A percentile compares a stretch with the other conserved stretches of the same genome.
Conservation (phyloP, 2,329 filamentous ascomycete species). For the Harringtonia lauricola region DNA sequence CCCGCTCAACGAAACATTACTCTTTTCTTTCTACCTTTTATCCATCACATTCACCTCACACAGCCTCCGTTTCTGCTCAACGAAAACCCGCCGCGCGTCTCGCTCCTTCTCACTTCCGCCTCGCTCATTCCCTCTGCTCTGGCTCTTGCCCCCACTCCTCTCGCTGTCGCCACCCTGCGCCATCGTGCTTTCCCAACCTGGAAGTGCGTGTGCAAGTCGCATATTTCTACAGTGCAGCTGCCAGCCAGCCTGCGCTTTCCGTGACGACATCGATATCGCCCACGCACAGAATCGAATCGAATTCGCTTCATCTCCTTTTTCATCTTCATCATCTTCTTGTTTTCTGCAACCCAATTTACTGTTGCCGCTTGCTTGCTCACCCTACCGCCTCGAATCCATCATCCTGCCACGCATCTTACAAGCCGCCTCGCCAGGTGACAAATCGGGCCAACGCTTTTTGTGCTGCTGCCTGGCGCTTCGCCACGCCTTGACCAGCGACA, state of each 20-base stretch:
- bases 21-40: neutral
- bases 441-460: neutral
- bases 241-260: too few species aligned
- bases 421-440: slow-evolving; percentile 3
- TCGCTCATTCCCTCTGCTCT: neutral
- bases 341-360: neutral
- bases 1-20: neutral
- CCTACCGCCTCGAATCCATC: neutral
- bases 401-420: neutral
- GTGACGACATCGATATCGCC: neutral
- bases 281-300: neutral
- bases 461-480: slow-evolving; percentile 10
- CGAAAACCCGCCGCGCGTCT: neutral
- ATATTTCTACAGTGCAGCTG: too few species aligned
- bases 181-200: slow-evolving; percentile 10
- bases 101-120: neutral
- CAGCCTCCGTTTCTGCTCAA: neutral
- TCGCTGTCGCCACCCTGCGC: slow-evolving; percentile 6
- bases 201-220: neutral
- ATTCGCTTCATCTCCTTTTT: neutral
- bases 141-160: slow-evolving; percentile 3
- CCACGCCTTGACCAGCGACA: slow-evolving; percentile 3
- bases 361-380: neutral
- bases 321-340: neutral
- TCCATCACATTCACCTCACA: neutral